Conservation (phyloP, 805 yeast species). For the Blastobotrys attinorum region DNA sequence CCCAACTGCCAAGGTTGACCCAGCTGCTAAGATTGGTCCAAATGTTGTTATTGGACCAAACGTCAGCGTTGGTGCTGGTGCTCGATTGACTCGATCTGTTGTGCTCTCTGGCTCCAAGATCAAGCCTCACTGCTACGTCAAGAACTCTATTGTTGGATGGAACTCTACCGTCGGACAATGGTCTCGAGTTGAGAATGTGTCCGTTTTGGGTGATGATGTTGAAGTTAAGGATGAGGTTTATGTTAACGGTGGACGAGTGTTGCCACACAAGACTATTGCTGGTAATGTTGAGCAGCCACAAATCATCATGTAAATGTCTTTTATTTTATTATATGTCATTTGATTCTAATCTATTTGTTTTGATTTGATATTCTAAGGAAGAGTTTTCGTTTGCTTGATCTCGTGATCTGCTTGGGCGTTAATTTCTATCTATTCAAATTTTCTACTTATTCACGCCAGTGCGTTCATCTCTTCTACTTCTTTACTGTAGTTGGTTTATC, state of each 20-base stretch:
- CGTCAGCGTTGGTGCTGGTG: conserved; percentile 95
- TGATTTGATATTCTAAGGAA: not conserved
- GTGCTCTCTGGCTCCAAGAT: conserved; percentile 83
- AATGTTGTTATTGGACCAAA: conserved; percentile 97
- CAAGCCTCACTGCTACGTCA: conserved; percentile 96
- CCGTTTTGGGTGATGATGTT: conserved; percentile 98
- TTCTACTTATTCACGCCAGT: not conserved
- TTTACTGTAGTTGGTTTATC: no score
- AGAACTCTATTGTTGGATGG: conserved; percentile 98
- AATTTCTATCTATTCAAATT: not conserved
- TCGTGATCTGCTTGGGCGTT: no score
- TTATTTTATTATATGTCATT: not conserved
- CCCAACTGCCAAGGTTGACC: conserved; percentile 89
- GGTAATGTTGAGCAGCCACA: conserved; percentile 96
- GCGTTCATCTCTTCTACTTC: no score
- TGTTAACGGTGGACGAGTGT: conserved; percentile 98
- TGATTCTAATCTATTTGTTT: not conserved
- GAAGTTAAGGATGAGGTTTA: conserved; percentile 97
- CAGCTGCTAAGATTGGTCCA: conserved; percentile 94
- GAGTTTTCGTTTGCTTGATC: no score
- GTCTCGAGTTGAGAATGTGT: conserved; percentile 97
- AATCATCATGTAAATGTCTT: conserved; percentile 75
- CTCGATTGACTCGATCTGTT: conserved; percentile 93
- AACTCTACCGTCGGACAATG: conserved; percentile 95
- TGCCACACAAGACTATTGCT: conserved; percentile 96